Conservation (phyloP, 2,329 filamentous ascomycete genomes). For the Trichoderma koningii region DNA sequence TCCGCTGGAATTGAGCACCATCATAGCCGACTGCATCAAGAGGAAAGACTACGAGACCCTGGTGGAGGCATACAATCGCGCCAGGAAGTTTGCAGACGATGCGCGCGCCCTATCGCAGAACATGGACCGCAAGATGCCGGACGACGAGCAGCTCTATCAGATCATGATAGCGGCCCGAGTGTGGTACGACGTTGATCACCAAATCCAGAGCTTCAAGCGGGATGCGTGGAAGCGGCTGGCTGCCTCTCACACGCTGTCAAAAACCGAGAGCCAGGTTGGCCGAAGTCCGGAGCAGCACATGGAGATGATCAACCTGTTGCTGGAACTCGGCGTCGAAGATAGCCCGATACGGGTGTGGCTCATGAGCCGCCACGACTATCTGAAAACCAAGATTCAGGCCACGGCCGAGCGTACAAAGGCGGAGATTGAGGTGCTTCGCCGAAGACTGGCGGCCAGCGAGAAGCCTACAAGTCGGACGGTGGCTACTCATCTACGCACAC, state of each 20-base stretch:
- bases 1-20: slow-evolving; percentile 77
- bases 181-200: slow-evolving; percentile 91
- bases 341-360: slow-evolving; percentile 98
- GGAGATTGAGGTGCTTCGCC: slow-evolving; percentile 87
- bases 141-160: slow-evolving; percentile 79
- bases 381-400: slow-evolving; percentile 80
- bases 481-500: slow-evolving; percentile 73
- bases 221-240: slow-evolving; percentile 84
- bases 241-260: slow-evolving; percentile 61
- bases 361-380: slow-evolving; percentile 80
- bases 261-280: slow-evolving; percentile 50
- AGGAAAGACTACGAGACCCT: slow-evolving; percentile 87
- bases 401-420: slow-evolving; percentile 84
- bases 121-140: slow-evolving; percentile 58
- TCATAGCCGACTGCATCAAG: slow-evolving; percentile 81
- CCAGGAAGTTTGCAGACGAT: slow-evolving; percentile 79
- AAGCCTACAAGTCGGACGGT: slow-evolving; percentile 69
- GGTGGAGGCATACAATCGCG: slow-evolving; percentile 81
- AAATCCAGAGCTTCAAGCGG: slow-evolving; percentile 83
- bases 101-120: slow-evolving; percentile 68
- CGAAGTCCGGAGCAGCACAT: slow-evolving; percentile 79
- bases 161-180: slow-evolving; percentile 87
- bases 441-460: slow-evolving; percentile 73
- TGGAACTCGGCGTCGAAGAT: slow-evolving; percentile 93
- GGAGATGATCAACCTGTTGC: slow-evolving; percentile 81